A percentile compares a stretch with the other conserved stretches of the same genome.
These are phyloP conservation scores for Kwoniella heveanensis DNA, from an alignment of 768 basidiomycete genomes.

Conservation along the genomic window DNA sequence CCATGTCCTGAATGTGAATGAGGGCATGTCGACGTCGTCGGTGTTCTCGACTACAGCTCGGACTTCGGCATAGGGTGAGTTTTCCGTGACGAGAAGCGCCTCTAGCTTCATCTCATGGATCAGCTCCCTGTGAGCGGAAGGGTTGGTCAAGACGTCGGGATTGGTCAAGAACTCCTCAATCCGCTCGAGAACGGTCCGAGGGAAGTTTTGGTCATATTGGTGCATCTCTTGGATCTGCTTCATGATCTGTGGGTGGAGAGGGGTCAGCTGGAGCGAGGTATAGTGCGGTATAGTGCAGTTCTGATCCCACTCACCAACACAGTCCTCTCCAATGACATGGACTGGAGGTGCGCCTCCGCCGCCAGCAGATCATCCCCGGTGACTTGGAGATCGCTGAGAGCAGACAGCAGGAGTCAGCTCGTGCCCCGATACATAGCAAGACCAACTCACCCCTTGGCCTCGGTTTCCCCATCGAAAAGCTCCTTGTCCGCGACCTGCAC, in stretches of 20 bases:
- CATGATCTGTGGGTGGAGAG: slow-evolving; percentile 36
- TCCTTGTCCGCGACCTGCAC: slow-evolving; percentile 7
- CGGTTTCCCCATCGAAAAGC: slow-evolving; percentile 5
- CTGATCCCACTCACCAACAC: slow-evolving; percentile 1
- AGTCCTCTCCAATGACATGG: slow-evolving; percentile 18
- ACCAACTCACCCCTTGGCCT: slow-evolving; percentile 16
- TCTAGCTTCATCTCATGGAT: slow-evolving; percentile 46
- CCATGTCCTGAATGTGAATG: slow-evolving; percentile 48
- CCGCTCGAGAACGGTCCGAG: slow-evolving; percentile 20
- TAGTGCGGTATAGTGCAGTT: no score
- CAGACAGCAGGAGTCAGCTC: not conserved
- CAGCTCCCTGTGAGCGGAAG: slow-evolving; percentile 26
- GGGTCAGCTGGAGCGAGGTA: not conserved
- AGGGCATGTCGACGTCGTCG: slow-evolving; percentile 47
- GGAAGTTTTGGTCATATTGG: slow-evolving; percentile 45
- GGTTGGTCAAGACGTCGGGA: slow-evolving; percentile 22
- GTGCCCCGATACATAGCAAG: not conserved
- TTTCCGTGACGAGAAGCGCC: slow-evolving; percentile 58
- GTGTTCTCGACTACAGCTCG: slow-evolving; percentile 64
- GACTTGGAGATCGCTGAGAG: slow-evolving; percentile 8
- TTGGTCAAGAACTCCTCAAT: slow-evolving; percentile 34
- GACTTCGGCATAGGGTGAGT: slow-evolving; percentile 82
- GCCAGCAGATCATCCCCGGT: slow-evolving; percentile 20
- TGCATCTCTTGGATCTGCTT: slow-evolving; percentile 30
- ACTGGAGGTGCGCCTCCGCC: slow-evolving; percentile 6